phyloP scores from a whole-genome alignment of 345 rosid genomes.

The Boechera divaricarpa region DNA sequence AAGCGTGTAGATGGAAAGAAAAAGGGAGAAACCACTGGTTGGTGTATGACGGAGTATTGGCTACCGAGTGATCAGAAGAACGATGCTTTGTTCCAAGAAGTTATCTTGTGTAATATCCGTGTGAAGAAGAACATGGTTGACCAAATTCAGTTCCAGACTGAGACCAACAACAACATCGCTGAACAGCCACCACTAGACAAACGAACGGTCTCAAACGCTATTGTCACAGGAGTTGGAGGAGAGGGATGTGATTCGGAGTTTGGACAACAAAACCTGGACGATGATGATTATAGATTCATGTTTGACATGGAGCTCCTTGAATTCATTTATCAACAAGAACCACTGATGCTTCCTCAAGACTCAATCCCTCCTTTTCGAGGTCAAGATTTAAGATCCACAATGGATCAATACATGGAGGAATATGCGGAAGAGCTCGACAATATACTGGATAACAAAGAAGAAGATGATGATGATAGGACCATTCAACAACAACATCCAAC shows the following conservation, averaged over 20 bases:
- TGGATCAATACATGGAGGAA: not conserved
- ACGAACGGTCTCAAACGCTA: not conserved
- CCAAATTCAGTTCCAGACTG: not conserved
- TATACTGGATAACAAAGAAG: not conserved
- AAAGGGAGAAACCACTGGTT: not conserved
- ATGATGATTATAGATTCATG: not conserved
- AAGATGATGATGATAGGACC: not conserved
- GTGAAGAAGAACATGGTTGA: not conserved
- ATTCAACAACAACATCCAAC: conserved; percentile 14
- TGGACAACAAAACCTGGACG: not conserved
- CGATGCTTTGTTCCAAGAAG: not conserved
- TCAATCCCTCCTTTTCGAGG: not conserved
- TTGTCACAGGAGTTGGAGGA: not conserved
- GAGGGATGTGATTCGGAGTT: not conserved
- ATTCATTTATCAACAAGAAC: not conserved
- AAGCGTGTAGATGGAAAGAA: not conserved
- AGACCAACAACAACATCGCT: not conserved
- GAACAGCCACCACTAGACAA: not conserved
- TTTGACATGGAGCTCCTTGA: not conserved
- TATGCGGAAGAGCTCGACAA: not conserved
- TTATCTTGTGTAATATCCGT: not conserved
- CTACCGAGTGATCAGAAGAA: not conserved
- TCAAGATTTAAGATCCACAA: not conserved
- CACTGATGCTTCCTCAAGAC: not conserved
- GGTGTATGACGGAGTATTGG: not conserved